A percentile compares a stretch with the other conserved stretches of the same genome.
Conservation (phyloP, 1,284 basidiomycete species). For the Microbotryum intermedium region DNA sequence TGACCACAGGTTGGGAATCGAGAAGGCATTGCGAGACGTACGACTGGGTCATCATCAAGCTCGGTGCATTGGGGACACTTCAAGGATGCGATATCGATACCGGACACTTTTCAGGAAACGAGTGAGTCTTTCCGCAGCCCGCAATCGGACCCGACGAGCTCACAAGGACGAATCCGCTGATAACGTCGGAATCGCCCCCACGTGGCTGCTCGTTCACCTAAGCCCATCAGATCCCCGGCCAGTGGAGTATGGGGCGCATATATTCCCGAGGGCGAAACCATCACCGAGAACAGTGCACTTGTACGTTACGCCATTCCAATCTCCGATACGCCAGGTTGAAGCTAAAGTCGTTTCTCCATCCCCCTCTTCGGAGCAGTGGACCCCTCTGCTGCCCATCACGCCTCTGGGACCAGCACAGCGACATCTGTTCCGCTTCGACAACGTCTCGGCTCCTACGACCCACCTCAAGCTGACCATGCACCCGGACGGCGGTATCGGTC, state of each 20-base stretch:
- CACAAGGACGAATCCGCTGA: conserved; percentile 4
- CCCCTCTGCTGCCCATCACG: conserved; percentile 64
- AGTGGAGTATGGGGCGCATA: conserved; percentile 33
- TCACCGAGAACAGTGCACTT: conserved; percentile 23
- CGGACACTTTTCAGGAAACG: conserved; percentile 91
- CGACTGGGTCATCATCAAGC: conserved; percentile 90
- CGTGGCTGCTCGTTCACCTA: conserved; percentile 9
- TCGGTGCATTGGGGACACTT: conserved; percentile 61
- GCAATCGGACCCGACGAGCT: conserved; percentile 18
- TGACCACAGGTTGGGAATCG: conserved; percentile 64
- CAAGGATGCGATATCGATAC: conserved; percentile 93
- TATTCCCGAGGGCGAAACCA: conserved; percentile 16
- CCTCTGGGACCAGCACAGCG: conserved; percentile 69
- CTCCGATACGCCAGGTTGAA: neutral
- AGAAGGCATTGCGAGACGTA: conserved; percentile 76
- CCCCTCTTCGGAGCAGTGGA: conserved; percentile 52
- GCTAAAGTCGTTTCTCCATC: conserved; percentile 5
- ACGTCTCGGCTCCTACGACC: conserved; percentile 48
- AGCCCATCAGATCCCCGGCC: conserved; percentile 30
- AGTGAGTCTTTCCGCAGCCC: conserved; percentile 42
- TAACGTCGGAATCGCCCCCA: too few species aligned
- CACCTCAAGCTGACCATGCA: conserved; percentile 91
- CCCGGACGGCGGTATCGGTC: conserved; percentile 73
- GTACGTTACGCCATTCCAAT: conserved; percentile 4
- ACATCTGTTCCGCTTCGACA: conserved; percentile 71